Percentiles rank a stretch among this genome's conserved stretches.
These are phyloP conservation scores for Leptosphaerulina australis DNA, from an alignment of 2,329 filamentous ascomycete species.

Conservation along the genomic window DNA sequence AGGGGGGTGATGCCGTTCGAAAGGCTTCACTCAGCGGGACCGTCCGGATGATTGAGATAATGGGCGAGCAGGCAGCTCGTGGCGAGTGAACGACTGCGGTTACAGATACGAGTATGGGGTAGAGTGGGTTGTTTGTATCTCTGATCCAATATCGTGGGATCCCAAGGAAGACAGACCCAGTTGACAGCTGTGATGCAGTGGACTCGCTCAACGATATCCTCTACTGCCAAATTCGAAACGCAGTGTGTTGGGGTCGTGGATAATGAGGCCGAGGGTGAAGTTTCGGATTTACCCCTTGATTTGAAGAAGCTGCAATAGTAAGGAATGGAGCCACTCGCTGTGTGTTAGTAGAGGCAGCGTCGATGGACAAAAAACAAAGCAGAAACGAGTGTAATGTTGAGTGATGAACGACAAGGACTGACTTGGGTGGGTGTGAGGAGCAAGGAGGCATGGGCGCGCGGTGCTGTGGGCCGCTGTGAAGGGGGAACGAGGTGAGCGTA, in stretches of 20 bases:
- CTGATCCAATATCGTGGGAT: slow-evolving; percentile 18
- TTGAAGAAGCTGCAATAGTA: slow-evolving; percentile 37
- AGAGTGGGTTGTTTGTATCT: slow-evolving; percentile 16
- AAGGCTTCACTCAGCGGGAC: slow-evolving; percentile 8
- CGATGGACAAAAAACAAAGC: slow-evolving; percentile 8
- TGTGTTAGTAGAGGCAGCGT: slow-evolving; percentile 1
- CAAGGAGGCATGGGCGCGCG: slow-evolving; percentile 26
- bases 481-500: slow-evolving; percentile 10
- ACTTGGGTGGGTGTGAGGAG: slow-evolving; percentile 24
- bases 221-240: slow-evolving; percentile 44
- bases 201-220: slow-evolving; percentile 46
- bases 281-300: slow-evolving; percentile 35
- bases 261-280: slow-evolving; percentile 42
- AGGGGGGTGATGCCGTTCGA: slow-evolving; percentile 11
- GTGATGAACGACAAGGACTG: slow-evolving; percentile 31
- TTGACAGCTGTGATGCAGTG: slow-evolving; percentile 29
- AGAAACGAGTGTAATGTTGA: slow-evolving; percentile 38
- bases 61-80: slow-evolving; percentile 9
- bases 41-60: slow-evolving; percentile 16
- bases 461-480: slow-evolving; percentile 23
- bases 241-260: slow-evolving; percentile 42
- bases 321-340: slow-evolving; percentile 27
- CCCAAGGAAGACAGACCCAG: slow-evolving; percentile 18
- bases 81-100: slow-evolving; percentile 11
- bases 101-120: slow-evolving; percentile 9